Evolutionary conservation across 1,139 yeast genomes (phyloP).

Genomic region (Eremothecium gossypii): DNA sequence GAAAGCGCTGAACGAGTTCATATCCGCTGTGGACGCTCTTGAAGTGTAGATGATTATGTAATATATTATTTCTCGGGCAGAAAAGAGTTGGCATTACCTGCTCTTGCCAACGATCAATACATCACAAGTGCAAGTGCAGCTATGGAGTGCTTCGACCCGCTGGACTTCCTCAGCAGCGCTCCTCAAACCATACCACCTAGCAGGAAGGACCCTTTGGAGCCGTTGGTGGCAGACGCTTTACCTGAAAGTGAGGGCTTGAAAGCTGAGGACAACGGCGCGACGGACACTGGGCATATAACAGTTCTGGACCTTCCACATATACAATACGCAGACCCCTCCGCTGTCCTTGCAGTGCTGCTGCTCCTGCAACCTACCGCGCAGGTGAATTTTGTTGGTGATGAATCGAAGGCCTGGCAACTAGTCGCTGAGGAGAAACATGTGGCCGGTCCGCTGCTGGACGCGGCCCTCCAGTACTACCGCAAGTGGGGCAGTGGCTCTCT

Average conservation of each 20-base stretch:
- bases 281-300: slow-evolving; percentile 37
- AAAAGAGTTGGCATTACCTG: no score
- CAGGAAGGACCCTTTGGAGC: neutral
- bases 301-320: slow-evolving; percentile 59
- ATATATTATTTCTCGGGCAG: no score
- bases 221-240: slow-evolving; percentile 12
- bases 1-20: slow-evolving; percentile 48
- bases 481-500: slow-evolving; percentile 32
- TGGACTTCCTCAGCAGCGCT: slow-evolving; percentile 23
- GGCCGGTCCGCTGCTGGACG: slow-evolving; percentile 16
- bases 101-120: no score
- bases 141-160: slow-evolving; percentile 21
- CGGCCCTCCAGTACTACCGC: slow-evolving; percentile 37
- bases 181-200: neutral
- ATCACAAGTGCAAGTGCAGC: no score
- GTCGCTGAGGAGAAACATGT: slow-evolving; percentile 30
- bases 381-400: slow-evolving; percentile 39
- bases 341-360: slow-evolving; percentile 38
- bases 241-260: slow-evolving; percentile 4
- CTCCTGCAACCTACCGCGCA: slow-evolving; percentile 44
- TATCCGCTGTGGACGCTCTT: slow-evolving; percentile 33
- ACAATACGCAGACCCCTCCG: slow-evolving; percentile 41
- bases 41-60: slow-evolving; percentile 4
- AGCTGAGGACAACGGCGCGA: slow-evolving; percentile 4
- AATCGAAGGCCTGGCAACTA: slow-evolving; percentile 11